phyloP scores from a whole-genome alignment of 164 flowering plant species.

The Piper betle region DNA sequence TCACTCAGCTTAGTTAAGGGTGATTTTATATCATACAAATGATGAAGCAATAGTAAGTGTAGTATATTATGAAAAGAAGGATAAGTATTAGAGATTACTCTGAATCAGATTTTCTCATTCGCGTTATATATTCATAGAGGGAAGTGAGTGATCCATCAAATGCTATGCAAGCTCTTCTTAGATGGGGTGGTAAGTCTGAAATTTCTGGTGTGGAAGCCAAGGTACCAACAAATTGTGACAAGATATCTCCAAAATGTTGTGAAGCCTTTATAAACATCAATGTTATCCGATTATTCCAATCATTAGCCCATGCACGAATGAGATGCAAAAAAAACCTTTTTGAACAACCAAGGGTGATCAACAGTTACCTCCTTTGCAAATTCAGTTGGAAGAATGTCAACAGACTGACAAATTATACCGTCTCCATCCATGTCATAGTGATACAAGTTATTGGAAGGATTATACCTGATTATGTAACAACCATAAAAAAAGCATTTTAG shows the following conservation, averaged over 20 bases:
- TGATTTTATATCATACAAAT: too few relatives aligned
- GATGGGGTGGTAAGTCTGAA: constrained; percentile 49
- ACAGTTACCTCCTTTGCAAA: constrained; percentile 81
- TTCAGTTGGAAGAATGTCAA: constrained; percentile 95
- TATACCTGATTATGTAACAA: constrained; percentile 38
- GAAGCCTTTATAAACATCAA: constrained; percentile 52
- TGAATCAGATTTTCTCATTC: constrained; percentile 59
- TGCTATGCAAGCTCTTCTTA: constrained; percentile 82
- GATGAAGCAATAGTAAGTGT: not conserved
- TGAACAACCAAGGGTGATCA: too few relatives aligned
- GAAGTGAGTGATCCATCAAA: constrained; percentile 67
- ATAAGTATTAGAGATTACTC: constrained; percentile 37
- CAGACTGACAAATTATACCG: constrained; percentile 74
- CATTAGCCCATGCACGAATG: not conserved
- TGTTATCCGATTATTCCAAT: not conserved
- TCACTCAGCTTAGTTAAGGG: too few relatives aligned
- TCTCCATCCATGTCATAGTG: constrained; percentile 70
- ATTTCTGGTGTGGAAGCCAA: constrained; percentile 52
- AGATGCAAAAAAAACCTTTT: constrained; percentile 10
- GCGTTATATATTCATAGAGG: constrained; percentile 77
- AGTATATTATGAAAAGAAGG: not conserved
- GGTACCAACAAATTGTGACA: constrained; percentile 60
- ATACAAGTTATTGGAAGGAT: constrained; percentile 49
- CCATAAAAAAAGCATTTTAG: not conserved
- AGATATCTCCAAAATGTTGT: constrained; percentile 89